phyloP scores from a whole-genome alignment of 208 protist genomes.

The Histomonas meleagridis region DNA sequence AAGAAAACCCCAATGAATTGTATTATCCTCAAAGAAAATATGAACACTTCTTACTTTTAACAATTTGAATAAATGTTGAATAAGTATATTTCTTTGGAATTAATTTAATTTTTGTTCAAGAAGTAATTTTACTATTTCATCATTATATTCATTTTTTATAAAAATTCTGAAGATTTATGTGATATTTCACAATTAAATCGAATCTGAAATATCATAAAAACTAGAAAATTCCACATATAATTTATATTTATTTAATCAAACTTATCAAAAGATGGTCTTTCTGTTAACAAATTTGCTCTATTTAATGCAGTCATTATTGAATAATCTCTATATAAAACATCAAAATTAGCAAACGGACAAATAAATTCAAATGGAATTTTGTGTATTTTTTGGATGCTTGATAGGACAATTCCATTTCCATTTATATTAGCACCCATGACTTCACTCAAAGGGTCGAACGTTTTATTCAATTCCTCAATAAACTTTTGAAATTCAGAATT shows the following conservation, averaged over 20 bases:
- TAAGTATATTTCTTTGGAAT: no score
- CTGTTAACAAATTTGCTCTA: background rate
- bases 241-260: background rate
- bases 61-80: no score
- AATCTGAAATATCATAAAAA: no score
- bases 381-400: background rate
- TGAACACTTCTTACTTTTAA: no score
- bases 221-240: background rate
- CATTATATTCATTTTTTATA: no score
- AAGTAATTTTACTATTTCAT: no score
- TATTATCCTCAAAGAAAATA: no score
- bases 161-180: no score
- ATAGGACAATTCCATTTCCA: background rate
- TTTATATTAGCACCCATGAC: background rate
- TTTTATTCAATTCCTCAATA: background rate
- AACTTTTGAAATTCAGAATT: background rate
- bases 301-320: background rate
- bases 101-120: no score
- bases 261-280: background rate
- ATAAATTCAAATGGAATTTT: constrained; percentile 26
- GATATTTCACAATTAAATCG: no score
- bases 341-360: background rate
- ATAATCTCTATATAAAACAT: background rate
- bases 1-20: no score
- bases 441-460: background rate